Evolutionary conservation across 2,329 filamentous ascomycete genomes (phyloP).

Genomic region (Hymenoscyphus infarciens): DNA sequence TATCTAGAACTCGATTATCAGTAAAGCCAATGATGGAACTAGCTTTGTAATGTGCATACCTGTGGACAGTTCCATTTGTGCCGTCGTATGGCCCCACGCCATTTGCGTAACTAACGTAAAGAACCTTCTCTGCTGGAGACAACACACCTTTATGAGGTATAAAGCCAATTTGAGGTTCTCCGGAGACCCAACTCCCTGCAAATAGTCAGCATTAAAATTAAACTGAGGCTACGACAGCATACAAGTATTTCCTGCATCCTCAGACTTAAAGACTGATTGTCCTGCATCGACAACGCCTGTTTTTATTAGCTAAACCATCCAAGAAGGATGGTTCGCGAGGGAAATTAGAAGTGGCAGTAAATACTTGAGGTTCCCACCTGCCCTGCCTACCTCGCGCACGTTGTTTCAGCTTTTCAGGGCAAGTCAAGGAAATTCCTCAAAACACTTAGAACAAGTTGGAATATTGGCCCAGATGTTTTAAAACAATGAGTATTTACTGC

Average conservation of each 20-base stretch:
- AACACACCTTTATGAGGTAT: slow-evolving; percentile 28
- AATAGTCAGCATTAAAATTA: slow-evolving; percentile 8
- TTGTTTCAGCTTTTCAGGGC: too few species aligned
- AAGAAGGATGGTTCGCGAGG: too few species aligned
- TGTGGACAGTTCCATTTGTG: slow-evolving; percentile 48
- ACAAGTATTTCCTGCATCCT: slow-evolving; percentile 28
- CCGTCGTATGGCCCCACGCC: slow-evolving; percentile 57
- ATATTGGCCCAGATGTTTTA: too few species aligned
- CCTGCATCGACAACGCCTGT: slow-evolving; percentile 23
- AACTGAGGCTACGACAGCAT: background rate
- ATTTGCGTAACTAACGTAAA: slow-evolving; percentile 54
- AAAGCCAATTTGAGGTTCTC: slow-evolving; percentile 25
- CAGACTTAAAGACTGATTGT: slow-evolving; percentile 26
- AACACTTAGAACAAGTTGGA: too few species aligned
- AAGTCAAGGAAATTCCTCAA: too few species aligned
- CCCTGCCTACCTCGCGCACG: too few species aligned
- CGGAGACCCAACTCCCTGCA: slow-evolving; percentile 25
- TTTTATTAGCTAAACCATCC: too few species aligned
- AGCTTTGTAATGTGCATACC: too few species aligned
- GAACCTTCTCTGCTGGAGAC: slow-evolving; percentile 42
- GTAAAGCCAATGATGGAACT: too few species aligned
- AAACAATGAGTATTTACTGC: too few species aligned
- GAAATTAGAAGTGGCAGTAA: too few species aligned
- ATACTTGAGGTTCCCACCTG: too few species aligned
- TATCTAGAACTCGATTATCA: slow-evolving; percentile 37